Evolutionary conservation across 208 protist genomes (phyloP), one percentile per base, ranked within the genome.

Genomic region (Wallacemonas sp.): DNA sequence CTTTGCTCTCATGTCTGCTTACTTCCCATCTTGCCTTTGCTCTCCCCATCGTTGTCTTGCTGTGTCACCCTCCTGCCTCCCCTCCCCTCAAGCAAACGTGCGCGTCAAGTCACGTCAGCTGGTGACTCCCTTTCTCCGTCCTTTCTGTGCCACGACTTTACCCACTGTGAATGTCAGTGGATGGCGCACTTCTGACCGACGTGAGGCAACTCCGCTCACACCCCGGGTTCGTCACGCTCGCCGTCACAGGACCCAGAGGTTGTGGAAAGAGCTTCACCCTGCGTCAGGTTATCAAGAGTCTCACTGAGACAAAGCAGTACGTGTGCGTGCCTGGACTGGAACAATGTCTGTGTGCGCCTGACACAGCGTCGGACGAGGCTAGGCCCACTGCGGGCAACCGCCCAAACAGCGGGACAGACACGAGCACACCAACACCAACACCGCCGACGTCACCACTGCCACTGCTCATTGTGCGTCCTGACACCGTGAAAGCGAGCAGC

Each of bases 141-240:
- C 24, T 42, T 15, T n/a, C 8, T 21, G 22, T 57, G 54, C 54
- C 32, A n/a, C n/a, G n/a, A n/a, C n/a, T n/a, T n/a, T n/a, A n/a
- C n/a, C n/a, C n/a, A n/a, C n/a, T n/a, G 34, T 52, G 54, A 36
- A 80, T 80, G 78, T 80, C 79, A 13, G 63, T 85, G 39, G 79
- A 81, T 76, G 79, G 70, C 29, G 63, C 36, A 12, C 38, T 85
- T 13, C 52, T 85, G 4, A 65, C 77, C n/a, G 77, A 83, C 45
- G n/a, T 78, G 24, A 55, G 68, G 22, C 67, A 42, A 26, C 22
- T 73, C n/a, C 60, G 55, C 3, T 6, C 26, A n/a, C n/a, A 57
- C 15, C 50, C 50, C 15, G 50, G 30, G 15, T 34, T 37, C 15
- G 2, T 57, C n/a, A 27, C 30, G 17, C 33, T 79, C 32, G 48